Evolutionary conservation across 208 protist genomes (phyloP).

Genomic region (Wallacemonas sp.): DNA sequence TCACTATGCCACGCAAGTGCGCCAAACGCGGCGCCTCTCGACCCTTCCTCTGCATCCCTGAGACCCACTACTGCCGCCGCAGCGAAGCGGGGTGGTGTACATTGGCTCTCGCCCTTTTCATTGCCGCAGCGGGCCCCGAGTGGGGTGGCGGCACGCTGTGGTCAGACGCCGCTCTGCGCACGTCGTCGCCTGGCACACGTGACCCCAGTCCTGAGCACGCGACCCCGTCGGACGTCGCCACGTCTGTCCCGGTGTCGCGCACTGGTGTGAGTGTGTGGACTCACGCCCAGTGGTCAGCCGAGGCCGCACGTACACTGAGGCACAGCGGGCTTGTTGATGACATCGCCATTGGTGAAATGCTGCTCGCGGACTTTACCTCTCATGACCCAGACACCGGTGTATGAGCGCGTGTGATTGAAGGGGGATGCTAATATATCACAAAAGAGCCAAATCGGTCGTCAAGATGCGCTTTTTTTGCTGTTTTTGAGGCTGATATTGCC

Average conservation of each 20-base stretch:
- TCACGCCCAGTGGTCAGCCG: neutral
- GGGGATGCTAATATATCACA: neutral
- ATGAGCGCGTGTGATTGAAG: too few species aligned
- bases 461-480: too few species aligned
- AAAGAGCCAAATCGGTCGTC: too few species aligned
- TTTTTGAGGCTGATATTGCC: too few species aligned
- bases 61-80: conserved; percentile 11
- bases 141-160: neutral
- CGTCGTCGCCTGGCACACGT: too few species aligned
- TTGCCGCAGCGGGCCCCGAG: neutral
- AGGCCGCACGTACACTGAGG: neutral
- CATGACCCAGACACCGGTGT: conserved; percentile 8
- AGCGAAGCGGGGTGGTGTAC: conserved; percentile 9
- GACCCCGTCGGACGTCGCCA: too few species aligned
- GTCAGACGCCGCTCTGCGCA: neutral
- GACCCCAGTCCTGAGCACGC: too few species aligned
- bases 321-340: neutral
- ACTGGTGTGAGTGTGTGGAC: neutral
- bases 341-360: neutral
- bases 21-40: neutral
- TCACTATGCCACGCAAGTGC: neutral
- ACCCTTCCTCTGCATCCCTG: conserved; percentile 1
- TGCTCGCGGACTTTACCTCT: conserved; percentile 4
- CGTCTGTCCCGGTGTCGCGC: too few species aligned
- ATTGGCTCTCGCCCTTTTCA: neutral